A percentile compares a stretch with the other conserved stretches of the same genome.
Conservation (phyloP, 352 stramenopile species). For the Plasmopara viticola region DNA sequence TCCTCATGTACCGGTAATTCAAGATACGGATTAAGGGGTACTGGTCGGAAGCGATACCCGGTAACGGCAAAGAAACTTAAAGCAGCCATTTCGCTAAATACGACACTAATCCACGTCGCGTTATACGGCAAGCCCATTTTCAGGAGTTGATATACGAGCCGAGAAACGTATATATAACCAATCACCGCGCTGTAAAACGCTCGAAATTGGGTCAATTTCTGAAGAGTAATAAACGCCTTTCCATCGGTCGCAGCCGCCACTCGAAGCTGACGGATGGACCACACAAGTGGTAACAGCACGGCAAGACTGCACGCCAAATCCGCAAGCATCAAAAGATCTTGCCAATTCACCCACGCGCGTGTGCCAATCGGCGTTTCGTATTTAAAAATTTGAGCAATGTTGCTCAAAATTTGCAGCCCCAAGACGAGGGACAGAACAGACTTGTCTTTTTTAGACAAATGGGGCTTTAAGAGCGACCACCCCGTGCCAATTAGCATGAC, state of each 20-base stretch:
- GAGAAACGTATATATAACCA: constrained; percentile 97
- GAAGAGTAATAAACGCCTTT: constrained; percentile 82
- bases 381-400: constrained; percentile 89
- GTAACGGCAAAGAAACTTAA: constrained; percentile 90
- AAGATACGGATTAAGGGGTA: constrained; percentile 90
- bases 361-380: constrained; percentile 80
- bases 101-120: constrained; percentile 62
- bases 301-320: constrained; percentile 96
- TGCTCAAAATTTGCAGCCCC: constrained; percentile 90
- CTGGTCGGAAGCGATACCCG: constrained; percentile 89
- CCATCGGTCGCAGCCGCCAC: constrained; percentile 81
- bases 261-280: constrained; percentile 86
- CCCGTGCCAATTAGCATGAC: constrained; percentile 96
- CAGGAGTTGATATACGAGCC: constrained; percentile 94
- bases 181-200: constrained; percentile 96
- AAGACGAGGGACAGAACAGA: constrained; percentile 92
- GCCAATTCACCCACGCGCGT: constrained; percentile 57
- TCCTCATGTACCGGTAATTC: constrained; percentile 67
- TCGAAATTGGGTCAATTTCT: constrained; percentile 94
- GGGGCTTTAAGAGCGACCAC: constrained; percentile 96
- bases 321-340: constrained; percentile 91
- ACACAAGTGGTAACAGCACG: constrained; percentile 96
- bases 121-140: constrained; percentile 89
- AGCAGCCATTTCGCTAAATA: constrained; percentile 72
- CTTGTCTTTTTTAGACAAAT: constrained; percentile 91